Percentiles rank a stretch among this genome's conserved stretches.
Conservation (phyloP, 2,329 filamentous ascomycete genomes). For the Exophiala oligosperma region DNA sequence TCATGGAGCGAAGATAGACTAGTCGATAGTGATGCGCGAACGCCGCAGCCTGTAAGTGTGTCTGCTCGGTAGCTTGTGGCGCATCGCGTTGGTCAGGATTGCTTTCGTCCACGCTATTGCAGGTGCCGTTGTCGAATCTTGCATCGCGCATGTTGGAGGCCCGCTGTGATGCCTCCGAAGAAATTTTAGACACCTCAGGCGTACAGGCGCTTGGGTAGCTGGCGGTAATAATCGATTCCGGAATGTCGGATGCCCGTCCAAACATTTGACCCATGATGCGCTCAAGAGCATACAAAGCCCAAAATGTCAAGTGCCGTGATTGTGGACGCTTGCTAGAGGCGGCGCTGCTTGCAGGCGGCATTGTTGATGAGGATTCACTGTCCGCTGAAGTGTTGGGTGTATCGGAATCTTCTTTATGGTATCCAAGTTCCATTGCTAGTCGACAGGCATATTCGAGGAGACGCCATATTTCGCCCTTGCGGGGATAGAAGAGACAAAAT, state of each 20-base stretch:
- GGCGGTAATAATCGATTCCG: slow-evolving; percentile 18
- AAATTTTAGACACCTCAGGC: too few relatives aligned
- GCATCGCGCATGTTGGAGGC: not conserved
- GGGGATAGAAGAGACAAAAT: slow-evolving; percentile 23
- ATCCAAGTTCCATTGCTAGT: slow-evolving; percentile 30
- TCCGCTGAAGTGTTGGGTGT: slow-evolving; percentile 1
- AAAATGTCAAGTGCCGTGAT: slow-evolving; percentile 20
- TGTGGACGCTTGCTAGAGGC: too few relatives aligned
- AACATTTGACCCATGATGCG: slow-evolving; percentile 35
- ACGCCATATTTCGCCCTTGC: slow-evolving; percentile 22
- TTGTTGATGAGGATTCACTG: slow-evolving; percentile 18
- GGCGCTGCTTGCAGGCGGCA: not conserved
- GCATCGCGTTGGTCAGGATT: too few relatives aligned
- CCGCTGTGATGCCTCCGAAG: not conserved
- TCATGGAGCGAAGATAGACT: too few relatives aligned
- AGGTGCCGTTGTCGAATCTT: too few relatives aligned
- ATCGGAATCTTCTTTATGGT: slow-evolving; percentile 28
- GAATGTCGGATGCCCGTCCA: slow-evolving; percentile 33
- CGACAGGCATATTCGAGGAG: slow-evolving; percentile 22
- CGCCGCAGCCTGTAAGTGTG: too few relatives aligned
- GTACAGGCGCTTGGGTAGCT: not conserved
- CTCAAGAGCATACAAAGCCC: slow-evolving; percentile 35
- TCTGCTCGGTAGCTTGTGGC: too few relatives aligned
- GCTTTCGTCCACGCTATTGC: too few relatives aligned
- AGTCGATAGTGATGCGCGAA: too few relatives aligned